These are phyloP conservation scores for Cryptosporidium sp. DNA, from an alignment of 169 alveolate species.

Conservation along the genomic window DNA sequence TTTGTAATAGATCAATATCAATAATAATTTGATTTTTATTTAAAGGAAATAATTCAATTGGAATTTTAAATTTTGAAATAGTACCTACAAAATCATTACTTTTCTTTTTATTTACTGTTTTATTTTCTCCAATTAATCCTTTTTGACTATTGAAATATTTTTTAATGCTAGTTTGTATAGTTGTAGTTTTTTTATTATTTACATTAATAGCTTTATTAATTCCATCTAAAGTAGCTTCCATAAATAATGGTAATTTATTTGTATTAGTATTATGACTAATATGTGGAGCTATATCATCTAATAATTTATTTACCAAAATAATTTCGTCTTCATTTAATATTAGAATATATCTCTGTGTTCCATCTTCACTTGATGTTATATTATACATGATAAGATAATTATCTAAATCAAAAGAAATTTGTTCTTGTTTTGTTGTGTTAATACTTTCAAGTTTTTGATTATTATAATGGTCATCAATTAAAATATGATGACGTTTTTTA, in stretches of 20 bases:
- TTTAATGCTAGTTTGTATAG: background rate
- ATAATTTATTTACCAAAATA: slow-evolving; percentile 18
- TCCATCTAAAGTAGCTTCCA: slow-evolving; percentile 32
- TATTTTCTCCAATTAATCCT: background rate
- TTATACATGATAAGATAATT: slow-evolving; percentile 14
- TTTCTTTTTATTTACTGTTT: background rate
- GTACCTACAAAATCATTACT: slow-evolving; percentile 22
- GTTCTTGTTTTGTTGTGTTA: background rate
- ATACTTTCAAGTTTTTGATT: background rate
- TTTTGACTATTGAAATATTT: background rate
- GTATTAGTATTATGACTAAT: slow-evolving; percentile 27
- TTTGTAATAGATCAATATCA: slow-evolving; percentile 31
- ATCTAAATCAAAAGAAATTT: background rate
- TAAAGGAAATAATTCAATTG: slow-evolving; percentile 12
- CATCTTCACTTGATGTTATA: slow-evolving; percentile 16
- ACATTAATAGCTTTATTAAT: background rate
- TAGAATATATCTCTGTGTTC: slow-evolving; percentile 5
- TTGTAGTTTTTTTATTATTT: background rate
- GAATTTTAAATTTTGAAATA: slow-evolving; percentile 37
- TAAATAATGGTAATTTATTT: slow-evolving; percentile 47
- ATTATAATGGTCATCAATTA: background rate
- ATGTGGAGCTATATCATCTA: slow-evolving; percentile 36
- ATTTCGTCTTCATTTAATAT: slow-evolving; percentile 11
- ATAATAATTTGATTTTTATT: background rate
- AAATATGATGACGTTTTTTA: background rate